Evolutionary conservation across 2,329 filamentous ascomycete species (phyloP).

Genomic region (Monilinia fructigena): DNA sequence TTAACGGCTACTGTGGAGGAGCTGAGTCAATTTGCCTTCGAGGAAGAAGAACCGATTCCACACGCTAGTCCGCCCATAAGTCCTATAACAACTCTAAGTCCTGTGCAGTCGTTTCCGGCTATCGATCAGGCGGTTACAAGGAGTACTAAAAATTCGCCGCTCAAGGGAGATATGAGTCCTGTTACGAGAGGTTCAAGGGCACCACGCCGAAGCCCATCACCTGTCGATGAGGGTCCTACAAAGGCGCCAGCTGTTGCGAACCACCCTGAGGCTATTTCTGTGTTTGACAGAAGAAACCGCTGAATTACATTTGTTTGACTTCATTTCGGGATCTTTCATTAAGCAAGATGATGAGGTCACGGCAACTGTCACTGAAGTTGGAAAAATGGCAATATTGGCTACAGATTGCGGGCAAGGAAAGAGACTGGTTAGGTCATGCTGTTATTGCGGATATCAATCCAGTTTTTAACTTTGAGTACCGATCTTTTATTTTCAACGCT

Average conservation of each 20-base stretch:
- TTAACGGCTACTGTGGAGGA: slow-evolving; percentile 80
- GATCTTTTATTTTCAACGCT: slow-evolving; percentile 99
- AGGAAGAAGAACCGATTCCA: slow-evolving; percentile 61
- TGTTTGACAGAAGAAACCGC: slow-evolving; percentile 72
- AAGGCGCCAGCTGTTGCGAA: slow-evolving; percentile 58
- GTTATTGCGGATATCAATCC: slow-evolving; percentile 92
- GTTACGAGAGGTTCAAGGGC: slow-evolving; percentile 27
- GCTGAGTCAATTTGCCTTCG: slow-evolving; percentile 78
- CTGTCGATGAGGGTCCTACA: slow-evolving; percentile 49
- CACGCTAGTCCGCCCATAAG: slow-evolving; percentile 59
- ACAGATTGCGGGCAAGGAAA: slow-evolving; percentile 72
- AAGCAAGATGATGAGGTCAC: slow-evolving; percentile 56
- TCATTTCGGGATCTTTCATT: slow-evolving; percentile 80
- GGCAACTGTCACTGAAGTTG: slow-evolving; percentile 80
- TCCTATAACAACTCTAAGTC: slow-evolving; percentile 45
- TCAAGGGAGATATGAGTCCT: slow-evolving; percentile 43
- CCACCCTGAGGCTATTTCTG: slow-evolving; percentile 68
- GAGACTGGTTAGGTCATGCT: slow-evolving; percentile 82
- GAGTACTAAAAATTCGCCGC: slow-evolving; percentile 47
- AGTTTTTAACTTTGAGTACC: slow-evolving; percentile 97
- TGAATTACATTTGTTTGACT: slow-evolving; percentile 93
- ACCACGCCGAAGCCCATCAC: slow-evolving; percentile 22
- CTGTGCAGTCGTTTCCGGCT: slow-evolving; percentile 33
- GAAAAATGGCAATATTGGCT: slow-evolving; percentile 95
- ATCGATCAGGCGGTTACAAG: slow-evolving; percentile 26